Conservation (phyloP, 2,329 filamentous ascomycete species). For the Nigrospora osmanthi region DNA sequence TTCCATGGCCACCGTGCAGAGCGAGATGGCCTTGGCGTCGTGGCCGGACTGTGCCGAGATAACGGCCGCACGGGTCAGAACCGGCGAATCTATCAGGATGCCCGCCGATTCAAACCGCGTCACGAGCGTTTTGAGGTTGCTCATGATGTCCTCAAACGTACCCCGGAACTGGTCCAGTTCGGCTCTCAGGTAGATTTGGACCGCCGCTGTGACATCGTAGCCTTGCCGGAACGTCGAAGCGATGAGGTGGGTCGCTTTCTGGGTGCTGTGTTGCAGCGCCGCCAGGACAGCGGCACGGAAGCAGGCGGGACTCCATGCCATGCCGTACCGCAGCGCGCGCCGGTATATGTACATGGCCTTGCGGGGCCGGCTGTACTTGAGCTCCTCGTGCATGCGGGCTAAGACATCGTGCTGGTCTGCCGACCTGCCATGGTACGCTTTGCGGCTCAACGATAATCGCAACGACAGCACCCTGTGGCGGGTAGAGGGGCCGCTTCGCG, state of each 20-base stretch:
- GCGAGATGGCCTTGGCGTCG: conserved; percentile 13
- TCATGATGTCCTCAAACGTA: conserved; percentile 10
- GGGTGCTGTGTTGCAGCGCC: conserved; percentile 22
- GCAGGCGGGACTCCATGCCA: conserved; percentile 30
- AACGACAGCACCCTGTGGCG: conserved; percentile 16
- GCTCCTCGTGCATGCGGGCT: conserved; percentile 31
- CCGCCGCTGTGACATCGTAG: conserved; percentile 30
- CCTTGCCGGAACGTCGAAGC: conserved; percentile 28
- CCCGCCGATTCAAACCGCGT: conserved; percentile 15
- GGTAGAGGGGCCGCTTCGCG: conserved; percentile 7
- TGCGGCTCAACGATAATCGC: conserved; percentile 10
- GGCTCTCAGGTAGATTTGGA: conserved; percentile 14
- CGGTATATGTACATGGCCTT: conserved; percentile 30
- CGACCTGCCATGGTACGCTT: conserved; percentile 15
- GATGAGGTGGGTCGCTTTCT: conserved; percentile 30
- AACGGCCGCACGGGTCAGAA: conserved; percentile 17
- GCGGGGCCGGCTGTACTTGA: conserved; percentile 22
- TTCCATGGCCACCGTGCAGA: conserved; percentile 18
- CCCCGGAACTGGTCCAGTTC: conserved; percentile 15
- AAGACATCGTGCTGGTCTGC: conserved; percentile 23
- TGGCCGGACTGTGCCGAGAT: conserved; percentile 12
- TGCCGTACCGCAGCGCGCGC: conserved; percentile 21
- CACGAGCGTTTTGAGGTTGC: conserved; percentile 16
- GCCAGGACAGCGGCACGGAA: conserved; percentile 40
- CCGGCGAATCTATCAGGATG: conserved; percentile 12